phyloP scores from a whole-genome alignment of 2,329 filamentous ascomycete genomes.

The Graphium sp. region DNA sequence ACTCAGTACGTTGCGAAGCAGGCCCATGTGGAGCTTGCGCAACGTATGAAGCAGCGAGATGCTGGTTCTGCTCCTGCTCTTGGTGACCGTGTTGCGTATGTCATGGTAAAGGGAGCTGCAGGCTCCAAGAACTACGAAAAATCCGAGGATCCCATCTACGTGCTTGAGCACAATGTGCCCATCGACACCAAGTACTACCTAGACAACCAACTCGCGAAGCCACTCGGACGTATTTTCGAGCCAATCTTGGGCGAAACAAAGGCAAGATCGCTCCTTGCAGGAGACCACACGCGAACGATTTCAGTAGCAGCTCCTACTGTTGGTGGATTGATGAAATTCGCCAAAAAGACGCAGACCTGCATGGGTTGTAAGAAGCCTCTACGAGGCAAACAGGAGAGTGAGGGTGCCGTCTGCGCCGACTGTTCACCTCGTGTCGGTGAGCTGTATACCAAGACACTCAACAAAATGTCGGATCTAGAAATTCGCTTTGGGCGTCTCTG shows the following conservation, averaged over 20 bases:
- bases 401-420: slow-evolving; percentile 75
- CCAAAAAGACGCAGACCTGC: slow-evolving; percentile 94
- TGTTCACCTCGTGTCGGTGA: slow-evolving; percentile 77
- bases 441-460: slow-evolving; percentile 80
- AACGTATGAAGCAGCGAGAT: slow-evolving; percentile 94
- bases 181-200: slow-evolving; percentile 98
- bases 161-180: slow-evolving; percentile 91
- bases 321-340: slow-evolving; percentile 94
- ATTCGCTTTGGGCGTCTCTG: slow-evolving; percentile 83
- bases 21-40: slow-evolving; percentile 86
- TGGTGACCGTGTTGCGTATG: slow-evolving; percentile 93
- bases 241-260: slow-evolving; percentile 92
- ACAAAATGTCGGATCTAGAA: slow-evolving; percentile 81
- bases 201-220: slow-evolving; percentile 94
- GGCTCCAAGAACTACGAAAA: slow-evolving; percentile 94
- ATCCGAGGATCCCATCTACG: slow-evolving; percentile 91
- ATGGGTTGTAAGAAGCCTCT: slow-evolving; percentile 99
- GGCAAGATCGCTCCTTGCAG: slow-evolving; percentile 68
- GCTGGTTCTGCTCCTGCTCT: slow-evolving; percentile 82
- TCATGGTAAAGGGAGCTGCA: slow-evolving; percentile 83
- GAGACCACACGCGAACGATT: slow-evolving; percentile 89
- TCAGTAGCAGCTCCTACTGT: slow-evolving; percentile 81
- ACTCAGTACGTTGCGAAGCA: slow-evolving; percentile 76
- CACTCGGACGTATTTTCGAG: slow-evolving; percentile 88
- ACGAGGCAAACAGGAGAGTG: slow-evolving; percentile 58